A percentile compares a stretch with the other conserved stretches of the same genome.
Conservation (phyloP, 495 filamentous ascomycete genomes). For the Cercophora samala region DNA sequence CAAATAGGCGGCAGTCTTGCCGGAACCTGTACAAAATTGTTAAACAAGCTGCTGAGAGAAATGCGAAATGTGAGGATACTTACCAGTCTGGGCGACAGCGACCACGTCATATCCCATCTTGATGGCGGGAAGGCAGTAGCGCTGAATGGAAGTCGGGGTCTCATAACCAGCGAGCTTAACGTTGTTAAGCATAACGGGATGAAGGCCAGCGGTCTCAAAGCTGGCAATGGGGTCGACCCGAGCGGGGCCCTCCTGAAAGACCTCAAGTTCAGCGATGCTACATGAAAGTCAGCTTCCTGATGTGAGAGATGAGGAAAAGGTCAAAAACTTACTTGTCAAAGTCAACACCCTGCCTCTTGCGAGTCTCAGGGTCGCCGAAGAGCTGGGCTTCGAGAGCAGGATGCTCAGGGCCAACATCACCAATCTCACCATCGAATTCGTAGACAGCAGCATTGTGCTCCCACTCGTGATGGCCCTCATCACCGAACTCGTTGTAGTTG, state of each 20-base stretch:
- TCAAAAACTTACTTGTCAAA: conserved; percentile 44
- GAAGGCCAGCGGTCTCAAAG: conserved; percentile 77
- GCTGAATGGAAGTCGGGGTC: conserved; percentile 80
- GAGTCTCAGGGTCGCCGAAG: conserved; percentile 53
- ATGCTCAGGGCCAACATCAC: conserved; percentile 73
- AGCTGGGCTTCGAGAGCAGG: conserved; percentile 67
- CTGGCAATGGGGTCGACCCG: conserved; percentile 53
- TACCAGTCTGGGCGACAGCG: conserved; percentile 89
- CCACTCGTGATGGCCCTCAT: conserved; percentile 29
- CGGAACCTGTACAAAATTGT: conserved; percentile 62
- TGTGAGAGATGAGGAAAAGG: background rate
- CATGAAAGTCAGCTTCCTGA: conserved; percentile 19
- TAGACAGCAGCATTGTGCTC: conserved; percentile 60
- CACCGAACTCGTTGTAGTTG: conserved; percentile 51
- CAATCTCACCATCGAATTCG: conserved; percentile 80
- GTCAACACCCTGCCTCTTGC: conserved; percentile 41
- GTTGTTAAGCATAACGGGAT: conserved; percentile 79
- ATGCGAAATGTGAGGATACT: conserved; percentile 25
- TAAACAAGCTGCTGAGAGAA: background rate
- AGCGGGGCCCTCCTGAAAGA: conserved; percentile 56
- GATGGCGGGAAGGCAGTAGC: conserved; percentile 76
- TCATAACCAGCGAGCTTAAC: conserved; percentile 61
- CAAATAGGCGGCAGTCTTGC: conserved; percentile 91
- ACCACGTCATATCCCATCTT: conserved; percentile 71
- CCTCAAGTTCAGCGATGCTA: conserved; percentile 55